Evolutionary conservation across 2,329 filamentous ascomycete genomes (phyloP).

Genomic region (Pseudogymnoascus sp.): DNA sequence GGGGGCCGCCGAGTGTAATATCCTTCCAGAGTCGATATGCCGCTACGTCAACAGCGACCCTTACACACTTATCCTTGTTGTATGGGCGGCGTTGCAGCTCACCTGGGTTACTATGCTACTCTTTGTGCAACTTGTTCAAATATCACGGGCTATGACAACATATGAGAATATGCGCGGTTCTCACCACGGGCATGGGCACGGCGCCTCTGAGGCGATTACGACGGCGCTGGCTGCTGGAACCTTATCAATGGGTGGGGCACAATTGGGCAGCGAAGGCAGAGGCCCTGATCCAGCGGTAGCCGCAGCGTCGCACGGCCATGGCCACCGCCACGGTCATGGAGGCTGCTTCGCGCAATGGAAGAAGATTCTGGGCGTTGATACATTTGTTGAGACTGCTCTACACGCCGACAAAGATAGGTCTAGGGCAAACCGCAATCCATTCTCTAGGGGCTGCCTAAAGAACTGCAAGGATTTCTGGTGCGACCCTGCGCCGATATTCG

Average conservation of each 20-base stretch:
- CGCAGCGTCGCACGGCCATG: slow-evolving; percentile 33
- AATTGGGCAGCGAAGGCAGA: slow-evolving; percentile 58
- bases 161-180: slow-evolving; percentile 93
- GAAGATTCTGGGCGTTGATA: slow-evolving; percentile 79
- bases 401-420: slow-evolving; percentile 43
- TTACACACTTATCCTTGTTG: slow-evolving; percentile 69
- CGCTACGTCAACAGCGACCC: slow-evolving; percentile 69
- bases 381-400: slow-evolving; percentile 84
- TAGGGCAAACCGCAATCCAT: slow-evolving; percentile 62
- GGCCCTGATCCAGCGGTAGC: slow-evolving; percentile 50
- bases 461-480: slow-evolving; percentile 98
- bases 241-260: slow-evolving; percentile 56
- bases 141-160: slow-evolving; percentile 87
- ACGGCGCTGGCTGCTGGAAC: slow-evolving; percentile 68
- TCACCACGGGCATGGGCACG: slow-evolving; percentile 46
- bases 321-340: slow-evolving; percentile 45
- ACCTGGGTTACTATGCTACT: slow-evolving; percentile 97
- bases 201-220: slow-evolving; percentile 51
- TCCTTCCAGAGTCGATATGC: slow-evolving; percentile 71
- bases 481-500: slow-evolving; percentile 75
- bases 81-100: slow-evolving; percentile 78
- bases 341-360: slow-evolving; percentile 74
- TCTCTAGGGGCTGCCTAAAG: slow-evolving; percentile 69
- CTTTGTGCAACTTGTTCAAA: slow-evolving; percentile 86
- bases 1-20: slow-evolving; percentile 53